These are phyloP conservation scores for Rhizoctonia solani DNA, from an alignment of 1,284 basidiomycete species.

Conservation along the genomic window DNA sequence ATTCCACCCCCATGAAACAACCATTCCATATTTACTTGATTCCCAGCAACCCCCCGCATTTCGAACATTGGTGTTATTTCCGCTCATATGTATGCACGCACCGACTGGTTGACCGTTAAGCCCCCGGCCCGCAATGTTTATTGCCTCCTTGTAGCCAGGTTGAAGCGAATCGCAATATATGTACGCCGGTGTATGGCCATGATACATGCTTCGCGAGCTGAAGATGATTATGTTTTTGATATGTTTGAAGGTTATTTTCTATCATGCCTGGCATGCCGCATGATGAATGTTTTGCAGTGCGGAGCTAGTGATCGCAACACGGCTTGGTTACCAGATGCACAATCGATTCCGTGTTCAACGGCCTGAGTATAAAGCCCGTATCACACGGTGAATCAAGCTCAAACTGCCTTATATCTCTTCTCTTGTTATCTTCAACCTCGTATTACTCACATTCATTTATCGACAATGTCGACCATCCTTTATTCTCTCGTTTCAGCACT, in stretches of 20 bases:
- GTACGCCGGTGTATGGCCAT: background rate
- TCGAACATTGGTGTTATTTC: background rate
- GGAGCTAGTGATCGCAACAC: background rate
- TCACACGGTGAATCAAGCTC: background rate
- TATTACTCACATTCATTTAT: conserved; percentile 1
- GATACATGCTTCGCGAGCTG: background rate
- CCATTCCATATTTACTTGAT: background rate
- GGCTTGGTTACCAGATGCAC: background rate
- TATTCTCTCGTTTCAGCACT: conserved; percentile 11
- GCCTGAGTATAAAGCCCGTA: background rate
- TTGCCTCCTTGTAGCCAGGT: background rate
- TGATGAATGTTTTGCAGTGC: background rate
- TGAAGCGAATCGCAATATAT: background rate
- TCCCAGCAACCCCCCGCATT: background rate
- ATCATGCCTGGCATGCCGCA: background rate
- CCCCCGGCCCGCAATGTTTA: background rate
- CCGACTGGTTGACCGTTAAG: no score
- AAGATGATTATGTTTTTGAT: background rate
- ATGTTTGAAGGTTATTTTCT: no score
- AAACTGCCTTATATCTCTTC: conserved; percentile 7
- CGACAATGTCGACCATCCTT: background rate
- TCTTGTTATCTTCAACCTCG: background rate
- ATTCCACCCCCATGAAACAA: background rate
- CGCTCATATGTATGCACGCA: background rate
- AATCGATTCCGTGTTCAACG: background rate